Evolutionary conservation across 768 basidiomycete species (phyloP).

Genomic region (Auriscalpium vulgare): DNA sequence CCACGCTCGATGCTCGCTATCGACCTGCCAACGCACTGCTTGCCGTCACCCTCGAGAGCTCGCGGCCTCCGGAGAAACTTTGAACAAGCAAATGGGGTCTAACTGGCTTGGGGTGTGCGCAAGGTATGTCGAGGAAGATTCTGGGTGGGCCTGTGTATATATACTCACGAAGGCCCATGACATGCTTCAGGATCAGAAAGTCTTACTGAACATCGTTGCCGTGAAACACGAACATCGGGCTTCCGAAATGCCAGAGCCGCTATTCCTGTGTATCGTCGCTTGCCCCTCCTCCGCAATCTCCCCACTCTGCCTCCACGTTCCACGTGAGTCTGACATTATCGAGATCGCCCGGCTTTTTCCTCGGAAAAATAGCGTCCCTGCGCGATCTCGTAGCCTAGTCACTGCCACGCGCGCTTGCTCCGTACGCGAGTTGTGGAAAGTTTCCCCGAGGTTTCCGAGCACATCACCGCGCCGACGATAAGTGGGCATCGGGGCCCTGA

Average conservation of each 20-base stretch:
- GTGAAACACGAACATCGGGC: neutral
- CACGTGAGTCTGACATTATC: neutral
- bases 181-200: neutral
- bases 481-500: neutral
- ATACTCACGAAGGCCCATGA: neutral
- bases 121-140: neutral
- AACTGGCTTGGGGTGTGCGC: too few species aligned
- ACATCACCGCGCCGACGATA: neutral
- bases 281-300: neutral
- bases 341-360: neutral
- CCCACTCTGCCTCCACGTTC: neutral
- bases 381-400: neutral
- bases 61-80: too few species aligned
- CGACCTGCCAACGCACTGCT: too few species aligned
- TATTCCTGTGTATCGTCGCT: neutral
- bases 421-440: neutral
- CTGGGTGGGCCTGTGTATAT: neutral
- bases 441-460: neutral
- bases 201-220: neutral
- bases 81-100: too few species aligned
- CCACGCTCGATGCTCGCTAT: too few species aligned
- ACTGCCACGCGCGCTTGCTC: neutral
- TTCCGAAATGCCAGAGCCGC: neutral
- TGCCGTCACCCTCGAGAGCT: too few species aligned
- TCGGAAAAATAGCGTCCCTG: neutral